phyloP scores from a whole-genome alignment of 345 rosid genomes.

The Excoecaria cochinchinensis region DNA sequence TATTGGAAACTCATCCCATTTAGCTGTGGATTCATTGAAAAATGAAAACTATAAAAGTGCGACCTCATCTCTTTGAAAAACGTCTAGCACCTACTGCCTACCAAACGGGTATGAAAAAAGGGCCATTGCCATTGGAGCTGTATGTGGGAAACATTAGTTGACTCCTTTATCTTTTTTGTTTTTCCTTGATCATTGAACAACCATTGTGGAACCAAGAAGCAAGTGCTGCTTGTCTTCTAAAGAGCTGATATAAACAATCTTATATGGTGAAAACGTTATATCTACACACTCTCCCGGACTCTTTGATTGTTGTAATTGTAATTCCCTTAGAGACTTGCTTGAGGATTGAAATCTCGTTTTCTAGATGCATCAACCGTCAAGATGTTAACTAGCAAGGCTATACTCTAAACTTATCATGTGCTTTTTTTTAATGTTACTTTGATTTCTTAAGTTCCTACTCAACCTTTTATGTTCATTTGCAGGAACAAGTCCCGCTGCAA shows the following conservation, averaged over 20 bases:
- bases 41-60: background rate
- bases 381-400: background rate
- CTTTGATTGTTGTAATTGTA: background rate
- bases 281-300: background rate
- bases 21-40: background rate
- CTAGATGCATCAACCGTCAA: background rate
- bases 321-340: background rate
- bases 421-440: background rate
- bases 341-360: background rate
- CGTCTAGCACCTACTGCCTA: background rate
- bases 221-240: background rate
- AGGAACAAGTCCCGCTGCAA: conserved; percentile 89
- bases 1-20: background rate
- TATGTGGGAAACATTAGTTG: background rate
- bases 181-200: background rate
- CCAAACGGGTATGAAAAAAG: background rate
- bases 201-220: background rate
- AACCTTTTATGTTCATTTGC: conserved; percentile 11
- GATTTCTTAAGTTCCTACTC: background rate
- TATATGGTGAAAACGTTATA: background rate
- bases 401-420: background rate
- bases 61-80: background rate
- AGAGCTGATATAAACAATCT: background rate
- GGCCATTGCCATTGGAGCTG: background rate
- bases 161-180: background rate